Base-by-base conservation (phyloP, 768 basidiomycete genomes). In the Serendipita sp. region DNA sequence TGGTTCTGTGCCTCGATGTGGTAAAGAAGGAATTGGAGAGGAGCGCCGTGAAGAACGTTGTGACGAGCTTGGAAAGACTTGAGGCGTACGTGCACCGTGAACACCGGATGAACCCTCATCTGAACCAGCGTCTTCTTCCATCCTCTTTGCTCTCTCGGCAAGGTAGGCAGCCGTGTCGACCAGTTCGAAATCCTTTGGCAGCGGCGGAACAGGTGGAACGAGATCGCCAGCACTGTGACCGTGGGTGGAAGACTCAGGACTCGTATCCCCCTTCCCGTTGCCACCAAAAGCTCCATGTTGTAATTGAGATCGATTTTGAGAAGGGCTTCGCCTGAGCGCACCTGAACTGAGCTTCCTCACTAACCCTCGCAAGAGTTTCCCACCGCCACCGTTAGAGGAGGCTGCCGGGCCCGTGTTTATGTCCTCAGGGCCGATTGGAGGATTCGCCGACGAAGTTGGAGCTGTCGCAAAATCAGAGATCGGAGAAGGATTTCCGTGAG, bases 151-250 rank as follows among this genome's bases (percentile, higher is more conserved):
- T n/a, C 55, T 31, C 18, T 60, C 55, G 18, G 55, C 55, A 8
- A 60, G 34, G 34, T 60, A 60, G 27, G 55, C 55, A 10, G 23
- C 55, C 27, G 55, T 37, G 34, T 60, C 55, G n/a, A 60, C 29
- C 16, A 60, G 36, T 34, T 60, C 55, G 31, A 60, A 60, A n/a
- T 60, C 55, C 29, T 60, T 60, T 31, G 55, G 55, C 16, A 60
- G 10, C 16, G 16, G 55, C 34, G 55, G 55, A n/a, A 60, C 55
- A 36, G 55, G 55, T 18, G 55, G 55, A 8, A 60, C 33, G 36
- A 60, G 34, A 10, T 60, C 55, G 16, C 55, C 33, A 34, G 27
- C 11, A n/a, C 55, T 29, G 34, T 37, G 27, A 27, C 29, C 55
- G 34, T 37, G 29, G 10, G 55, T 34, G 13, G 29, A 31, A 8